Base-by-base conservation (phyloP, 495 filamentous ascomycete species). In the Elasticomyces elasticus region DNA sequence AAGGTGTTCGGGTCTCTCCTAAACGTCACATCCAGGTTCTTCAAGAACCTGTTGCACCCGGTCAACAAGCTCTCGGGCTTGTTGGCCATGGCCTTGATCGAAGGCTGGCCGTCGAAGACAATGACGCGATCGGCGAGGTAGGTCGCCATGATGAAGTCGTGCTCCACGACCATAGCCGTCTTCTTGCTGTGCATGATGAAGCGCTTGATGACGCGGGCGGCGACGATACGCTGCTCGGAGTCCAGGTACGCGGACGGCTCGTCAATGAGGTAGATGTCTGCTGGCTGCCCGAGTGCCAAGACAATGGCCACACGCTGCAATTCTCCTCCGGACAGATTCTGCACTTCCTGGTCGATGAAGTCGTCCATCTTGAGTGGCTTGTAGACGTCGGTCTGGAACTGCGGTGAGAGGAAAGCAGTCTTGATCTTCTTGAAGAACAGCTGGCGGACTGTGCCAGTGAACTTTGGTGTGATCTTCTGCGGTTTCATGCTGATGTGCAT, bases 161-260 rank as follows among this genome's bases (percentile, higher is more conserved):
- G 92, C 81, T 98, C 92, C 62, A 97, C 92, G 58, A 98, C 81
- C 69, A 98, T 97, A 31, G 94, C 92, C 0, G 92, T 97, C 79
- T 97, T 97, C 83, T 98, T 97, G 53, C 87, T 81, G 76, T 97
- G 90, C 92, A 97, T 98, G 64, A 98, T 96, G 79, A 95, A 98
- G 56, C 92, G 84, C 76, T 98, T 98, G 75, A 98, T 98, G 62
- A 97, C 92, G 65, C 90, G 81, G 45, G 89, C 85, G 56, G 91
- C 92, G 55, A 97, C 80, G 61, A 98, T 96, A 86, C 92, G 90
- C 73, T 98, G 92, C 69, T 98, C 94, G 37, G 94, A 96, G 69
- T 98, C 92, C 33, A 98, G 85, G 71, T 95, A 95, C 52, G 88
- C 88, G 59, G 81, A 86, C 33, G 88, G 89, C 72, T 98, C 92